Conservation (phyloP, 2,329 filamentous ascomycete genomes). For the Diaporthe sp. region DNA sequence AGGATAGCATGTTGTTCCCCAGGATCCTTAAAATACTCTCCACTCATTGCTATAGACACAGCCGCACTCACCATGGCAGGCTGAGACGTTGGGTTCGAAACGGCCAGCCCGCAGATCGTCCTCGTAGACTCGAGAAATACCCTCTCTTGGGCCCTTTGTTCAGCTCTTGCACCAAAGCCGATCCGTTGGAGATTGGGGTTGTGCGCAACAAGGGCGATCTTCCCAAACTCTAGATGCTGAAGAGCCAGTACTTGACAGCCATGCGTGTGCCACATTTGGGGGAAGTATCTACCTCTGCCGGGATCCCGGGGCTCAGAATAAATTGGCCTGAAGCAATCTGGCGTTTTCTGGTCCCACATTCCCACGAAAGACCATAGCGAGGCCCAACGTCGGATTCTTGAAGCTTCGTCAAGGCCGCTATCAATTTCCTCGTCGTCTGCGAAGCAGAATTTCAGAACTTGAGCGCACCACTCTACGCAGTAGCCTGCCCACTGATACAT, state of each 20-base stretch:
- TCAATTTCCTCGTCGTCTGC: not conserved
- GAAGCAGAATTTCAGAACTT: not conserved
- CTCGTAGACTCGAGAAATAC: not conserved
- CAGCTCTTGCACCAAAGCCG: not conserved
- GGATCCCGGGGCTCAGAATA: not conserved
- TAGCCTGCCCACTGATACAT: constrained; percentile 1
- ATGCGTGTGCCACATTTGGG: not conserved
- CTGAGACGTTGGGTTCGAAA: not conserved
- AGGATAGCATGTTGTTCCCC: not conserved
- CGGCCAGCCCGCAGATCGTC: not conserved
- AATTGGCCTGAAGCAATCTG: not conserved
- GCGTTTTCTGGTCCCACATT: not conserved
- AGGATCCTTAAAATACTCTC: not conserved
- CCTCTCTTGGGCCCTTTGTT: not conserved
- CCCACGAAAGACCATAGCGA: not conserved
- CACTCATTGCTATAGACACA: not conserved
- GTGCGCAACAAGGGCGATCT: no score
- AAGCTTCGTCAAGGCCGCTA: not conserved
- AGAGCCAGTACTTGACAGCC: no score
- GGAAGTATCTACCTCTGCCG: not conserved
- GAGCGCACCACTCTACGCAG: not conserved
- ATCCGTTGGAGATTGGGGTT: not conserved
- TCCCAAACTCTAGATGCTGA: no score
- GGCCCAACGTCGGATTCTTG: not conserved
- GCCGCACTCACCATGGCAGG: not conserved